These are phyloP conservation scores for Sapria himalayana DNA, from an alignment of 345 rosid species.

Conservation along the genomic window DNA sequence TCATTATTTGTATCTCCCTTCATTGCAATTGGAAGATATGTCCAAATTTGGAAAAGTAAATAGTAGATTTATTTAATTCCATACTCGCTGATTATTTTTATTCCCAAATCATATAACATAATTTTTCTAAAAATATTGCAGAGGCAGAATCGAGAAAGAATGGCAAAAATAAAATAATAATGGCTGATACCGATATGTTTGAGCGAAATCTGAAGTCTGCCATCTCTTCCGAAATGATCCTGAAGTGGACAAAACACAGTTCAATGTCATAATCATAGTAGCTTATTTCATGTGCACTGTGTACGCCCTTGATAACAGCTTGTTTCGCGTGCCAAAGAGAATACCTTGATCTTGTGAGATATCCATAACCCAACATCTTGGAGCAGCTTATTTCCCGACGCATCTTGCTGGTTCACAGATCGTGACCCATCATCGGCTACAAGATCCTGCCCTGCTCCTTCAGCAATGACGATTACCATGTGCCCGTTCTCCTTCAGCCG, in stretches of 20 bases:
- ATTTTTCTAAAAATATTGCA: too few species aligned
- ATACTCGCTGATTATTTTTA: too few species aligned
- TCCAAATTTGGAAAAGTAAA: too few species aligned
- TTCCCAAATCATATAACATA: too few species aligned
- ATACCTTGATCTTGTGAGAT: conserved; percentile 51
- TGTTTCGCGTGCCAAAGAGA: conserved; percentile 6
- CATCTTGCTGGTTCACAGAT: conserved; percentile 34
- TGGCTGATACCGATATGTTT: conserved; percentile 18
- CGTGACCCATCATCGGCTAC: conserved; percentile 27
- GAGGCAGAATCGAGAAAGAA: neutral
- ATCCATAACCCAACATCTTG: conserved; percentile 73
- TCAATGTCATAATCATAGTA: too few species aligned
- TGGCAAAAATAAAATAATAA: neutral
- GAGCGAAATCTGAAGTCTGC: conserved; percentile 19
- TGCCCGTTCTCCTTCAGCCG: conserved; percentile 62
- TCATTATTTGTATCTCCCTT: too few species aligned
- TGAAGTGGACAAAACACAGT: conserved; percentile 5
- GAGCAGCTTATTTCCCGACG: conserved; percentile 70
- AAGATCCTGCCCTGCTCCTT: conserved; percentile 86
- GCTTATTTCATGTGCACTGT: too few species aligned
- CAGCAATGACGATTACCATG: conserved; percentile 74
- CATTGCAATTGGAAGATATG: too few species aligned
- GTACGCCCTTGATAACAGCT: too few species aligned
- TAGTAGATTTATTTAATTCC: too few species aligned
- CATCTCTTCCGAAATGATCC: conserved; percentile 21